phyloP scores from a whole-genome alignment of 768 basidiomycete genomes.

The Hygrocybe punicea region DNA sequence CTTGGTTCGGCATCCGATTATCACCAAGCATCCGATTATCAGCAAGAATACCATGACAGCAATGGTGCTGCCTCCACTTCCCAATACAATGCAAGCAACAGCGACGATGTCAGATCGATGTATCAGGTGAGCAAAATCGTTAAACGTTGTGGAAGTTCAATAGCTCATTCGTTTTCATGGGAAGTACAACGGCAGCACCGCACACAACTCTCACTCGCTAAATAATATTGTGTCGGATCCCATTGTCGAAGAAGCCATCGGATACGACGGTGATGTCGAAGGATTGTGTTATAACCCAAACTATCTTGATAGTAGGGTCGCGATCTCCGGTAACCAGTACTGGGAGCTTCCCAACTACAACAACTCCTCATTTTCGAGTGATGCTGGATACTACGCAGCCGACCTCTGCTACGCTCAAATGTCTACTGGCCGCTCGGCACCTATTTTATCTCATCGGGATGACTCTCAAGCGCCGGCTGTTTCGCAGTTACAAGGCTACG shows the following conservation, averaged over 20 bases:
- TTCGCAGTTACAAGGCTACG: neutral
- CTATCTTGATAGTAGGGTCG: neutral
- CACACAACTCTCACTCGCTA: neutral
- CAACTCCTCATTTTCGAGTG: neutral
- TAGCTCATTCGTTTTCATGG: neutral
- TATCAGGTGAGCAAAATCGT: neutral
- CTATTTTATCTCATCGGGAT: neutral
- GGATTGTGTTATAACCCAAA: neutral
- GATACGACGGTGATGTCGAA: neutral
- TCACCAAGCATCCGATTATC: neutral
- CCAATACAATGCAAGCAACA: neutral
- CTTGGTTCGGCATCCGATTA: neutral
- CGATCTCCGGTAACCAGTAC: neutral
- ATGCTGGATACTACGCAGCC: neutral
- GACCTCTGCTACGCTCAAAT: neutral
- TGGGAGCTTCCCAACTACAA: neutral
- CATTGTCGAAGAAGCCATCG: neutral
- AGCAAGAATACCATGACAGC: neutral
- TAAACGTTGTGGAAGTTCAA: too few species aligned
- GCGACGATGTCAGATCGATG: neutral
- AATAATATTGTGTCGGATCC: neutral
- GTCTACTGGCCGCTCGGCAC: too few species aligned
- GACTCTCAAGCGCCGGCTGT: neutral
- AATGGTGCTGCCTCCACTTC: neutral
- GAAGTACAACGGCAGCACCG: neutral